Base-by-base conservation (phyloP, 352 stramenopile genomes). In the Globisporangium nodosum region DNA sequence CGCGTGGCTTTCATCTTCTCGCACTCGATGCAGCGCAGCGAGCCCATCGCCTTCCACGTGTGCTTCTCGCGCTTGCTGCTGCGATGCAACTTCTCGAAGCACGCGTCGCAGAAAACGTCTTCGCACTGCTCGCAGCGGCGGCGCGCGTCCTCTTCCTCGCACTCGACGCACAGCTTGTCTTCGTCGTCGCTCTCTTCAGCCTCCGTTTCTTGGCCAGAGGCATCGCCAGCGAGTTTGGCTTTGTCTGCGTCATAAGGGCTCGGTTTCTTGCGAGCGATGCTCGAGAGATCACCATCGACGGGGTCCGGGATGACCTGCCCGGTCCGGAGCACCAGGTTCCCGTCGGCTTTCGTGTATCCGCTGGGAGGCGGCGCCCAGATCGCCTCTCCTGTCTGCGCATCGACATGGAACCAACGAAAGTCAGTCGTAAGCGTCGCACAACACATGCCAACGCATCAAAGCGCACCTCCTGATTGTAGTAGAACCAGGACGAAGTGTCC, bases 1-100 rank as follows among this genome's bases (percentile, higher is more conserved):
- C 81, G 68, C 13, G 85, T 92, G 16, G 82, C 85, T 47, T 85
- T 84, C 74, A 92, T 90, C 59, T 89, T 92, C 61, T 94, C 85
- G 52, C 85, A 92, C 60, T 92, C 82, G 46, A 92, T 80, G 59
- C 85, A 94, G n/a, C 83, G 80, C 37, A 89, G 65, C 12, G 75
- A 70, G 4, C 81, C 81, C 18, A 94, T 85, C 3, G 78, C 68
- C 49, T 78, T 90, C 81, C 83, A 94, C 3, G 73, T 90, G 66
- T 94, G 85, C 50, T 76, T 77, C 52, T 85, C 75, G 21, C 85
- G 74, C 69, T 92, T 90, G 21, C 73, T 66, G 1, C 74, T 86
- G 21, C 78, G 66, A 54, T 94, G 82, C n/a, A 91, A 64, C 47
- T 78, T 85, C 54, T 90, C 74, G 50, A 79, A 94, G 68, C 85